These are phyloP conservation scores for Micromonas commoda DNA, from an alignment of 139 green algal species.

Conservation along the genomic window DNA sequence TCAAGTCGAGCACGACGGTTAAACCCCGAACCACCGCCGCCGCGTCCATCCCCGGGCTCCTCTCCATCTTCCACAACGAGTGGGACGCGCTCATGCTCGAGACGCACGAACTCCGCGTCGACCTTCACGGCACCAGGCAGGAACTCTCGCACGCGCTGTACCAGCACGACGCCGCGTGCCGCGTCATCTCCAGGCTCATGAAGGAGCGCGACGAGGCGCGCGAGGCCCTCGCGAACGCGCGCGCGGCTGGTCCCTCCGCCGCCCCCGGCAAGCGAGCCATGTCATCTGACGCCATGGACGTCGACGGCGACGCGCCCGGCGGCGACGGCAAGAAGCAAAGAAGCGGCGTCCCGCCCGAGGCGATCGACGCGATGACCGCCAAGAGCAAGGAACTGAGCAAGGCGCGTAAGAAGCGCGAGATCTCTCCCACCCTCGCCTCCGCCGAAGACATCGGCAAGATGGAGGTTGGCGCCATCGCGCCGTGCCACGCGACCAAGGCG, in stretches of 20 bases:
- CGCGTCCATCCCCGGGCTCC: slow-evolving; percentile 85
- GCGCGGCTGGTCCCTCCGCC: background rate
- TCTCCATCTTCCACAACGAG: slow-evolving; percentile 90
- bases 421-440: slow-evolving; percentile 30
- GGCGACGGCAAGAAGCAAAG: background rate
- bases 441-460: slow-evolving; percentile 56
- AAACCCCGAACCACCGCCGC: slow-evolving; percentile 72
- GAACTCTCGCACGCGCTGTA: slow-evolving; percentile 91
- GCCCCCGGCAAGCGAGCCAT: background rate
- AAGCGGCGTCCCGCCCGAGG: slow-evolving; percentile 34
- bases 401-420: slow-evolving; percentile 73
- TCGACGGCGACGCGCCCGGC: background rate
- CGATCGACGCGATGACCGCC: slow-evolving; percentile 35
- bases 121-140: slow-evolving; percentile 62
- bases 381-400: slow-evolving; percentile 52
- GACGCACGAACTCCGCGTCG: slow-evolving; percentile 63
- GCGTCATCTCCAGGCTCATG: slow-evolving; percentile 77
- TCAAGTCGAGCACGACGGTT: slow-evolving; percentile 52
- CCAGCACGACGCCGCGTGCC: slow-evolving; percentile 87
- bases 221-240: slow-evolving; percentile 9
- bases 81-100: slow-evolving; percentile 94
- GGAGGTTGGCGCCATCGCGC: slow-evolving; percentile 49
- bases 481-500: slow-evolving; percentile 83
- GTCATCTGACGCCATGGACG: background rate
- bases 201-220: slow-evolving; percentile 74